phyloP scores from a whole-genome alignment of 768 basidiomycete species.

The Termitomyces sp. region DNA sequence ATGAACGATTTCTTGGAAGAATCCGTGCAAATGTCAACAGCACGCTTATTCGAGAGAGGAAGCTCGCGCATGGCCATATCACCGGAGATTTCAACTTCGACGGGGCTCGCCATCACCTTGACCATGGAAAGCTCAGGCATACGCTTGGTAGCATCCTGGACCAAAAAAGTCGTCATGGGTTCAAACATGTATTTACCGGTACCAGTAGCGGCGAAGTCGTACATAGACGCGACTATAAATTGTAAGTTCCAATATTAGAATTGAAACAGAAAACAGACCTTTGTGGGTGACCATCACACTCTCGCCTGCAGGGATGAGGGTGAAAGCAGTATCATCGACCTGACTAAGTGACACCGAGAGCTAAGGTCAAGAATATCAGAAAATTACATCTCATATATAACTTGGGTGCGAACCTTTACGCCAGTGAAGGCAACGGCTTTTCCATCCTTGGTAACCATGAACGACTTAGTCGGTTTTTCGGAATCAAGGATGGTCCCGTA shows the following conservation, averaged over 20 bases:
- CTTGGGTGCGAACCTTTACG: conserved; percentile 26
- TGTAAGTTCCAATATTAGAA: neutral
- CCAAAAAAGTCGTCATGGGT: conserved; percentile 33
- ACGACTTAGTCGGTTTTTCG: conserved; percentile 36
- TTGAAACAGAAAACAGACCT: conserved; percentile 17
- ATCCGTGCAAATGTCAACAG: conserved; percentile 31
- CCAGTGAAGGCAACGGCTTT: conserved; percentile 35
- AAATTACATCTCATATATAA: neutral
- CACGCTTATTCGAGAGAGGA: conserved; percentile 27
- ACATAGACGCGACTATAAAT: conserved; percentile 31
- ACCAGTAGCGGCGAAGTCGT: conserved; percentile 35
- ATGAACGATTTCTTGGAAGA: conserved; percentile 32
- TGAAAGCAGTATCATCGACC: conserved; percentile 33
- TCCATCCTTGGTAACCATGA: conserved; percentile 36
- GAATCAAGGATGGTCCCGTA: conserved; percentile 42
- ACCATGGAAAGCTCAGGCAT: conserved; percentile 19
- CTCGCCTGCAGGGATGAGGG: conserved; percentile 34
- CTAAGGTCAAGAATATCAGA: conserved; percentile 14
- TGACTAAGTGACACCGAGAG: conserved; percentile 30
- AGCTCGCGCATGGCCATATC: conserved; percentile 30
- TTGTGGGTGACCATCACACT: conserved; percentile 33
- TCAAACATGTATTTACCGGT: conserved; percentile 34
- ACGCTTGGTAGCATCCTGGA: conserved; percentile 18
- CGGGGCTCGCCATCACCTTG: conserved; percentile 18
- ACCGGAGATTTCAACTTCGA: conserved; percentile 30